phyloP scores from a whole-genome alignment of 2,329 filamentous ascomycete species.

The Hymenoscyphus repandus region DNA sequence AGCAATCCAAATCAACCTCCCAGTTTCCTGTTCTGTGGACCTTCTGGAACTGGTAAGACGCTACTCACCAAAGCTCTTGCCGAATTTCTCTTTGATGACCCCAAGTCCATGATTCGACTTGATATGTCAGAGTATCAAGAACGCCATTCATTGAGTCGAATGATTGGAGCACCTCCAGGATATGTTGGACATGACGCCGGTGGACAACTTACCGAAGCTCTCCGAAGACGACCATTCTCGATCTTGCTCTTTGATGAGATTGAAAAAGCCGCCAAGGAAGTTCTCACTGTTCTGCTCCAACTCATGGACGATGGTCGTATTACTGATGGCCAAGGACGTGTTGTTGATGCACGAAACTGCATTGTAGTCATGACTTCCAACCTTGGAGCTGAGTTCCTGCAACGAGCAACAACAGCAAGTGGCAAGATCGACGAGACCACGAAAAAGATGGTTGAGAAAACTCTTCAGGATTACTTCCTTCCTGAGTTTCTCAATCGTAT shows the following conservation, averaged over 20 bases:
- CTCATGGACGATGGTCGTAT: slow-evolving; percentile 99
- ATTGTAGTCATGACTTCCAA: slow-evolving; percentile 99
- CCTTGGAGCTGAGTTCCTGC: slow-evolving; percentile 88
- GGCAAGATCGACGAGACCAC: slow-evolving; percentile 84
- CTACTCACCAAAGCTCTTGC: slow-evolving; percentile 93
- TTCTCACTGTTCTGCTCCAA: slow-evolving; percentile 94
- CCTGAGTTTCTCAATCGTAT: slow-evolving; percentile 99
- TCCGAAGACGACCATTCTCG: slow-evolving; percentile 92
- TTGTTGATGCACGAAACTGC: slow-evolving; percentile 94
- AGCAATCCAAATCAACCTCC: slow-evolving; percentile 95
- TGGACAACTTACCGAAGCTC: slow-evolving; percentile 89
- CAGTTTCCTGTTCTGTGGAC: slow-evolving; percentile 97
- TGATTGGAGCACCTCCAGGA: slow-evolving; percentile 96
- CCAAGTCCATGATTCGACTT: slow-evolving; percentile 97
- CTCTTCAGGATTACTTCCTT: slow-evolving; percentile 91
- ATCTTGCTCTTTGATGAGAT: slow-evolving; percentile 97
- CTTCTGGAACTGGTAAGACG: slow-evolving; percentile 97
- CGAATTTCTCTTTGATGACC: slow-evolving; percentile 95
- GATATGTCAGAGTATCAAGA: slow-evolving; percentile 99
- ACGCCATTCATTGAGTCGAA: slow-evolving; percentile 86
- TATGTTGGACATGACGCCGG: slow-evolving; percentile 97
- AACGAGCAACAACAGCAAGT: slow-evolving; percentile 69
- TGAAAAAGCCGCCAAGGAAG: slow-evolving; percentile 97
- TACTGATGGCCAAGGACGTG: slow-evolving; percentile 92
- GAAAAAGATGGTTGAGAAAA: slow-evolving; percentile 81